Base-by-base conservation (phyloP, 2,329 filamentous ascomycete species). In the Aureobasidium mangrovei region DNA sequence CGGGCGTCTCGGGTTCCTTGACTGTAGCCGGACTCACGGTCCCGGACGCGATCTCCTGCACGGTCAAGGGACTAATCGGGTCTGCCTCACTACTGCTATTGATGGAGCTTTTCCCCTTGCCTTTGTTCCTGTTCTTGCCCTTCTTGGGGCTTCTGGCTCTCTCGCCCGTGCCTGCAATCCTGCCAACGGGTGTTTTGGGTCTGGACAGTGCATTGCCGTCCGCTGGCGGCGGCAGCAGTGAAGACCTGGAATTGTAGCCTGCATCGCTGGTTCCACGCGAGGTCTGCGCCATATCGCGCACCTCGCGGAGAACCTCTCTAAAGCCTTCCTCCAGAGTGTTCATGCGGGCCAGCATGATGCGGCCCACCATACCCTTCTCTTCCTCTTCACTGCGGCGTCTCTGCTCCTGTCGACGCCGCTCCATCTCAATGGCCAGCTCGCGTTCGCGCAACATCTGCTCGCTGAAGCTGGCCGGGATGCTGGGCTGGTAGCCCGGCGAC, bases 301-400 rank as follows among this genome's bases (percentile, higher is more conserved):
- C 67, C 57, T 68, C 67, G 52, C 61, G 65, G 31, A 69, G 54
- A 7, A 70, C 84, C 57, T 95, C 88, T 2, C 86, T 80, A 67
- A 97, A 91, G 10, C 90, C 86, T 69, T 95, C 89, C 67, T 97
- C 91, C 2, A 97, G 77, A 6, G 86, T 91, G 67, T 93, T 93
- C 89, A 96, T 96, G 33, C 89, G 78, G 7, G 89, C 88, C 43
- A 96, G 74, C 70, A 96, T 86, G 43, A 95, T 78, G 54, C 88
- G 81, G 61, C 84, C 80, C 64, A 86, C 83, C 79, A 91, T 86
- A 39, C 86, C 80, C 64, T 88, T 85, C 67, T 80, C 76, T 75
- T 74, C 73, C 28, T 72, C 72, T 9, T 70, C 69, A 28, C 66
- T 61, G 5, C 64, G 60, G 4, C 64, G 58, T 7, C 64, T 61